Percentiles rank a stretch among this genome's conserved stretches.
Evolutionary conservation across 1,139 yeast species (phyloP).

Genomic region (Candida albicans): DNA sequence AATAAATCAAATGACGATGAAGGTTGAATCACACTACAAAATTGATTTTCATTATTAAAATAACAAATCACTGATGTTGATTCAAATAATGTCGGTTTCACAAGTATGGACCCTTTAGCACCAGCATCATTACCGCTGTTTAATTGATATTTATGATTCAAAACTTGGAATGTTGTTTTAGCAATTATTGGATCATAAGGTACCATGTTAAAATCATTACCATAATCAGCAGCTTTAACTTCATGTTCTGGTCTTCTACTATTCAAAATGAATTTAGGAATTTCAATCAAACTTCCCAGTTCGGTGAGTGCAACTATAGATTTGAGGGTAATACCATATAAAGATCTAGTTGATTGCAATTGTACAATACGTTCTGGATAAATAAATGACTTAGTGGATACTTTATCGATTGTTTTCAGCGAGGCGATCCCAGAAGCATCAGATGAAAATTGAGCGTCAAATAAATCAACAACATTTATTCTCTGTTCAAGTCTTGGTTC

Average conservation of each 20-base stretch:
- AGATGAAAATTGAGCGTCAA: constrained; percentile 53
- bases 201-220: constrained; percentile 56
- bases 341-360: constrained; percentile 61
- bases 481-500: constrained; percentile 56
- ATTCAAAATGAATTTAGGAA: constrained; percentile 67
- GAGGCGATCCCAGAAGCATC: constrained; percentile 24
- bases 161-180: constrained; percentile 42
- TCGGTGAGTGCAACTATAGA: constrained; percentile 60
- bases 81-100: constrained; percentile 72
- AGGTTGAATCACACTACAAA: constrained; percentile 77
- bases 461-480: constrained; percentile 74
- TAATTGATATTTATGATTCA: constrained; percentile 37
- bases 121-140: constrained; percentile 15
- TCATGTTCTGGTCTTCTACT: constrained; percentile 60
- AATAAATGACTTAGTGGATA: constrained; percentile 55
- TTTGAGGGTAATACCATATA: constrained; percentile 72
- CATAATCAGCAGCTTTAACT: constrained; percentile 54
- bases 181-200: constrained; percentile 69
- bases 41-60: constrained; percentile 62
- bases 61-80: constrained; percentile 76
- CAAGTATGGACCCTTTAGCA: constrained; percentile 30
- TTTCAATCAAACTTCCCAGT: constrained; percentile 62
- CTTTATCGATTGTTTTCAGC: constrained; percentile 25
- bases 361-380: constrained; percentile 56
- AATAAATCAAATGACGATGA: constrained; percentile 82